Conservation (phyloP, 2,329 filamentous ascomycete genomes). For the Trichothecium roseum region DNA sequence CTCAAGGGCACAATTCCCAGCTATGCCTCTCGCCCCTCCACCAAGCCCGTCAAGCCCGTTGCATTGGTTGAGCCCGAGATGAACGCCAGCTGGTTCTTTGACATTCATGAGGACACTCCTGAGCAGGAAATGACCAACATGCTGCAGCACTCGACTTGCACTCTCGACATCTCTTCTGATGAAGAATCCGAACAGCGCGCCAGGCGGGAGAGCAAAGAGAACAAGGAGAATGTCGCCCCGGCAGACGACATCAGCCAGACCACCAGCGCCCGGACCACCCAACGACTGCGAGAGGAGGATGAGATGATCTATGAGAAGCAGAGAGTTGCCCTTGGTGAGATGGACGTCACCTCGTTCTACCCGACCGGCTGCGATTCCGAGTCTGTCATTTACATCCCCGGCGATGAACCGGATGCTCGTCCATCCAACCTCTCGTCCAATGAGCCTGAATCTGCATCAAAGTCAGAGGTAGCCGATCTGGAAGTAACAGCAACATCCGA, state of each 20-base stretch:
- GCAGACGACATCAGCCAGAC: conserved; percentile 51
- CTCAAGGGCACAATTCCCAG: conserved; percentile 64
- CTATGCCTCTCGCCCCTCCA: conserved; percentile 37
- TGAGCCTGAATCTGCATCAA: too few species aligned
- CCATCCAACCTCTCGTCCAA: too few species aligned
- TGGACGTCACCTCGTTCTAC: conserved; percentile 59
- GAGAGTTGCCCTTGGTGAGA: conserved; percentile 55
- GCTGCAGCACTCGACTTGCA: conserved; percentile 81
- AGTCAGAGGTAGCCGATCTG: too few species aligned
- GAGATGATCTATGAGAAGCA: conserved; percentile 54
- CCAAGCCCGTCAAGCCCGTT: conserved; percentile 13
- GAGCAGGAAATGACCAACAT: conserved; percentile 88
- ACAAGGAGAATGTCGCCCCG: conserved; percentile 92
- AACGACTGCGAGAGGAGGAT: conserved; percentile 20
- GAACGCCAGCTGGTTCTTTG: conserved; percentile 74
- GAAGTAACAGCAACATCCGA: conserved; percentile 4
- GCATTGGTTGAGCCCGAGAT: conserved; percentile 32
- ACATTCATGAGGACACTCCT: conserved; percentile 85
- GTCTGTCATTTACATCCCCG: conserved; percentile 52
- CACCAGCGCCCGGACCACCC: conserved; percentile 23
- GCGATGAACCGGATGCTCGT: conserved; percentile 39
- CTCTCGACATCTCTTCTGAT: conserved; percentile 82
- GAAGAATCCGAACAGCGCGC: conserved; percentile 58
- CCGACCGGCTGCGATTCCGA: conserved; percentile 53
- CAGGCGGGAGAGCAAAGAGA: conserved; percentile 45